Evolutionary conservation across 768 basidiomycete genomes (phyloP).

Genomic region (Arthromyces matolae): DNA sequence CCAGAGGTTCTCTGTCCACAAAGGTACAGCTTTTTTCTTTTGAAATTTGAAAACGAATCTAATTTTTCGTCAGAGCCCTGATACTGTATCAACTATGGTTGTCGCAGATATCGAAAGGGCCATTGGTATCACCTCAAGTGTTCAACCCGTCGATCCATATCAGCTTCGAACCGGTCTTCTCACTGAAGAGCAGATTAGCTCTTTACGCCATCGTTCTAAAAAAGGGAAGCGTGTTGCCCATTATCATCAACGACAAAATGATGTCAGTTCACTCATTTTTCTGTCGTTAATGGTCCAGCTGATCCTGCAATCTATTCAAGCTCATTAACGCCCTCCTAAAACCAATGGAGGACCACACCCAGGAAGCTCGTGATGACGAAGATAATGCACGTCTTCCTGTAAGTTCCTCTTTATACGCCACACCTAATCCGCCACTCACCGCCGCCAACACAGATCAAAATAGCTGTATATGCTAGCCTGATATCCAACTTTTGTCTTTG

Average conservation of each 20-base stretch:
- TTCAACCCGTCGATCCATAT: constrained; percentile 57
- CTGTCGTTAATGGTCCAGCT: not conserved
- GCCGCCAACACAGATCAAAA: constrained; percentile 73
- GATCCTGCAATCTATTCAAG: constrained; percentile 37
- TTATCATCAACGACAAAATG: constrained; percentile 72
- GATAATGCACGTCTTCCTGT: constrained; percentile 66
- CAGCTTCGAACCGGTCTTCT: constrained; percentile 58
- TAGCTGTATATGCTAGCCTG: constrained; percentile 86
- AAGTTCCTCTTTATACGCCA: constrained; percentile 19
- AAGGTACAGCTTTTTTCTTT: constrained; percentile 23
- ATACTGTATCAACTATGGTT: constrained; percentile 48
- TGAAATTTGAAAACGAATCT: constrained; percentile 8
- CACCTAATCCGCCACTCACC: not conserved
- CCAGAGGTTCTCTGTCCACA: constrained; percentile 19
- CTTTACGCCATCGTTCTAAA: constrained; percentile 50
- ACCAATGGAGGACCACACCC: constrained; percentile 85
- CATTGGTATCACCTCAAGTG: constrained; percentile 28
- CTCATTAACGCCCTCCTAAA: constrained; percentile 87
- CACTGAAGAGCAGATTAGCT: constrained; percentile 59
- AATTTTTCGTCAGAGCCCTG: constrained; percentile 35
- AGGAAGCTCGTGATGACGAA: constrained; percentile 72
- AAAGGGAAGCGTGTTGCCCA: constrained; percentile 59
- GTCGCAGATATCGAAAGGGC: constrained; percentile 42
- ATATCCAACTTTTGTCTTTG: constrained; percentile 70
- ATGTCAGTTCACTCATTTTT: constrained; percentile 36